Conservation (phyloP, 495 filamentous ascomycete species). For the Cetradonia linearis region DNA sequence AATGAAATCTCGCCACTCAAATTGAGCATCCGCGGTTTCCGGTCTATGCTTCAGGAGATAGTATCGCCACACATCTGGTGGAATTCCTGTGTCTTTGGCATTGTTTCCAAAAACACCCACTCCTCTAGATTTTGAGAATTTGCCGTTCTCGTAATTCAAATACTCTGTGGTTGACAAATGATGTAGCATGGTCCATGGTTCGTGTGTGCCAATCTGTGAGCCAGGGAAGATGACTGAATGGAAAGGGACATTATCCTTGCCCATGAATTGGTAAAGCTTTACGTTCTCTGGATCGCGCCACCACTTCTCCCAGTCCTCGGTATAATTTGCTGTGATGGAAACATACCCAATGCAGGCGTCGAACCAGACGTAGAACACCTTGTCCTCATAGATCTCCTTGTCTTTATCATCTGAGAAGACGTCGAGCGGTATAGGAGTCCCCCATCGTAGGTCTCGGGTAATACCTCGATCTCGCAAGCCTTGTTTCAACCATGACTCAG, state of each 20-base stretch:
- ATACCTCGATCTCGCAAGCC: conserved; percentile 78
- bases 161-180: conserved; percentile 89
- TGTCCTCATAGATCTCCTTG: conserved; percentile 32
- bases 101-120: conserved; percentile 87
- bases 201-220: conserved; percentile 69
- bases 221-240: conserved; percentile 88
- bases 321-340: conserved; percentile 90
- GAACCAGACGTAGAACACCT: conserved; percentile 87
- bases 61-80: conserved; percentile 83
- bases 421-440: conserved; percentile 55
- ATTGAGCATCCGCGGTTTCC: conserved; percentile 81
- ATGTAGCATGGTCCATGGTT: conserved; percentile 86
- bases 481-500: conserved; percentile 69
- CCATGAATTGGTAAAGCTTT: conserved; percentile 92
- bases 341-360: conserved; percentile 95
- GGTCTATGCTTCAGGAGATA: conserved; percentile 83
- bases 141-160: conserved; percentile 89
- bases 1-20: conserved; percentile 80
- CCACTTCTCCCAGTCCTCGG: conserved; percentile 86
- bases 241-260: conserved; percentile 94
- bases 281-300: conserved; percentile 88
- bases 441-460: conserved; percentile 89
- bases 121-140: conserved; percentile 87
- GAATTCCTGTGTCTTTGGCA: conserved; percentile 79
- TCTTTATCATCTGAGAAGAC: conserved; percentile 26